A percentile compares a stretch with the other conserved stretches of the same genome.
Conservation (phyloP, 768 basidiomycete genomes). For the Hygrophoropsis aurantiaca region DNA sequence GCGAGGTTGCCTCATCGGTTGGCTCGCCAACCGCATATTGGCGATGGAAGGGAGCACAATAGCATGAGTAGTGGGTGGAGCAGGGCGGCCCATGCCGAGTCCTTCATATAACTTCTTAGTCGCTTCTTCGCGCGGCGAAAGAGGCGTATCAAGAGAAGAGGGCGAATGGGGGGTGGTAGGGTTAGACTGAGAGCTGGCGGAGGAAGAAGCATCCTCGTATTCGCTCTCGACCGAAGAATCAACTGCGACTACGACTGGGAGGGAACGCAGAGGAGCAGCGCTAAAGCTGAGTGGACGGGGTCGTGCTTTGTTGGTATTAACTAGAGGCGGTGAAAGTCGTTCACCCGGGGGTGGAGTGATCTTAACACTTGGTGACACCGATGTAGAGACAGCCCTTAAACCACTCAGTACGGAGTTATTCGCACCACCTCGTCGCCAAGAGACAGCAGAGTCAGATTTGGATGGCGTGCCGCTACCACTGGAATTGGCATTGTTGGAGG, state of each 20-base stretch:
- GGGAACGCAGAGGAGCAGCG: constrained; percentile 39
- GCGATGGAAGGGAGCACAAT: constrained; percentile 32
- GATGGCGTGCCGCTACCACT: constrained; percentile 47
- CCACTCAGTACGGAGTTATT: constrained; percentile 73
- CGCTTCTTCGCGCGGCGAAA: constrained; percentile 86
- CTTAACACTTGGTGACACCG: constrained; percentile 60
- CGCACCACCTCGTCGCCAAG: constrained; percentile 74
- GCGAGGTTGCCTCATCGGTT: constrained; percentile 81
- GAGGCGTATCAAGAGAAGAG: constrained; percentile 53
- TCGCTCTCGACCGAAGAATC: constrained; percentile 53
- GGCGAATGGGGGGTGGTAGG: constrained; percentile 77
- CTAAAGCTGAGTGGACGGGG: constrained; percentile 71
- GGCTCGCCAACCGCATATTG: constrained; percentile 57
- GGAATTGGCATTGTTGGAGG: constrained; percentile 30
- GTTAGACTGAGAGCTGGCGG: constrained; percentile 63
- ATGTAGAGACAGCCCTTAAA: constrained; percentile 52
- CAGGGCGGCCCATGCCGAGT: constrained; percentile 77
- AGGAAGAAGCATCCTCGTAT: constrained; percentile 55
- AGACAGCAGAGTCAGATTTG: constrained; percentile 76
- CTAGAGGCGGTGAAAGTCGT: constrained; percentile 51
- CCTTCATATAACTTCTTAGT: constrained; percentile 87
- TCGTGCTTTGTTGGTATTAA: constrained; percentile 42
- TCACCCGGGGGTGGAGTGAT: constrained; percentile 73
- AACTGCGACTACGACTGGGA: constrained; percentile 56
- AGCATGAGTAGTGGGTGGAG: constrained; percentile 38